Base-by-base conservation (phyloP, 2,329 filamentous ascomycete genomes). In the Stromatinia cepivora region DNA sequence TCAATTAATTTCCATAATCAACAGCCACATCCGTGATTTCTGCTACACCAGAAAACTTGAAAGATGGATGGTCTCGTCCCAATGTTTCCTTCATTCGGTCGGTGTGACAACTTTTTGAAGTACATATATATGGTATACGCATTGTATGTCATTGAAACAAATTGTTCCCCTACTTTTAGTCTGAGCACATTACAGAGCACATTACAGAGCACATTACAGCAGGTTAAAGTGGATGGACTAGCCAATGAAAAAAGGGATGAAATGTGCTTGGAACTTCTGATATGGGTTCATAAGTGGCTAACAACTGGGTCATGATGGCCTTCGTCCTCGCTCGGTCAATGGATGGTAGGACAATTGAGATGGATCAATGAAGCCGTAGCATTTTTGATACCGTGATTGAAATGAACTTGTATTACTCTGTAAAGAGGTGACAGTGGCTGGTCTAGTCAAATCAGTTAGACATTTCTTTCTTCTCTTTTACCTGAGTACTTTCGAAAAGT, bases 131-230 rank as follows among this genome's bases (percentile, higher is more conserved):
- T 61, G 31, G 36, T 10, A 56, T 22, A 13, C 17, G 4, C 39
- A 15, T 56, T n/a, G 11, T 20, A 46, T 61, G 25, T 62, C 10
- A 20, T 48, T 62, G 58, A 62, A 62, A 62, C 58, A 48, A 62
- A 62, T 48, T 4, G 31, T n/a, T 62, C 20, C 58, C 11, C 17
- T 62, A n/a, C 42, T 48, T 54, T 28, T 28, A 46, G 57, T 61
- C 58, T 61, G 58, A 61, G 58, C 42, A 45, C 17, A 46, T 46
- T 45, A 11, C 57, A 46, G 57, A n/a, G n/a, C n/a, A n/a, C n/a
- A n/a, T n/a, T n/a, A n/a, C n/a, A n/a, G 58, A 61, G 58, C 42
- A 45, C 17, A 46, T 46, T 45, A 11, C 57, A 46, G 57, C 57
- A 46, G 57, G 25, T 25, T 20, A 46, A 31, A 34, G 57, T 46